Evolutionary conservation across 495 filamentous ascomycete species (phyloP).

Genomic region (Aspergillus carlsbadensis): DNA sequence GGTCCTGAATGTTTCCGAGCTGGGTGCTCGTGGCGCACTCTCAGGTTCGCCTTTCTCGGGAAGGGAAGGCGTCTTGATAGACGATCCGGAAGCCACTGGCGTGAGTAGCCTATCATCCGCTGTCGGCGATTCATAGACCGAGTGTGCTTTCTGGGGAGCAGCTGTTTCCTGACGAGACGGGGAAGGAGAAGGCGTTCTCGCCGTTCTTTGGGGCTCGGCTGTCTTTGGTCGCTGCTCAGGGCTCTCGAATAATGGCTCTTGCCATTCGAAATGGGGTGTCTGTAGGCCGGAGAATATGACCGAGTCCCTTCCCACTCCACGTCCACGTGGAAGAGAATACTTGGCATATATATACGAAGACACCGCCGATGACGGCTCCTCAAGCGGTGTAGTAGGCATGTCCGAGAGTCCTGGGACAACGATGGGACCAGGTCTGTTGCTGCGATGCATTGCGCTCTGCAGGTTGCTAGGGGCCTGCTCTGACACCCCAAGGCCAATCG

Average conservation of each 20-base stretch:
- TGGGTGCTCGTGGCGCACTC: conserved; percentile 21
- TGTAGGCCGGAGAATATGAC: conserved; percentile 61
- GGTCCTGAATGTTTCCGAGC: conserved; percentile 19
- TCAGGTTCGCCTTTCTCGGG: conserved; percentile 34
- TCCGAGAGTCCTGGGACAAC: conserved; percentile 32
- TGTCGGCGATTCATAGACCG: conserved; percentile 33
- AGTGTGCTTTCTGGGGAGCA: conserved; percentile 36
- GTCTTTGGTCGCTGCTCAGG: conserved; percentile 36
- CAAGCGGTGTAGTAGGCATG: conserved; percentile 12
- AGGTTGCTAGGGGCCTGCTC: conserved; percentile 16
- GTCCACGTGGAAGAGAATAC: conserved; percentile 79
- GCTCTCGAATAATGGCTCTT: conserved; percentile 53
- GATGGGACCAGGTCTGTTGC: conserved; percentile 41
- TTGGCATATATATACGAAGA: conserved; percentile 82
- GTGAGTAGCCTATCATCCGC: conserved; percentile 18
- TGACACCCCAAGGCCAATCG: conserved; percentile 29
- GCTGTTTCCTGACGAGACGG: conserved; percentile 19
- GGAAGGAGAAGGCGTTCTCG: conserved; percentile 38
- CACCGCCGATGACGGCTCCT: conserved; percentile 50
- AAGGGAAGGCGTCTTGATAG: neutral
- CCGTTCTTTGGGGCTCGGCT: conserved; percentile 37
- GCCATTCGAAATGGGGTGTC: conserved; percentile 60
- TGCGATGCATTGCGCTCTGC: conserved; percentile 30
- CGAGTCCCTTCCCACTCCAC: conserved; percentile 69
- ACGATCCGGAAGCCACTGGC: conserved; percentile 19